These are phyloP conservation scores for Solanum pimpinellifolium DNA, from an alignment of 257 asterid genomes.

Conservation along the genomic window DNA sequence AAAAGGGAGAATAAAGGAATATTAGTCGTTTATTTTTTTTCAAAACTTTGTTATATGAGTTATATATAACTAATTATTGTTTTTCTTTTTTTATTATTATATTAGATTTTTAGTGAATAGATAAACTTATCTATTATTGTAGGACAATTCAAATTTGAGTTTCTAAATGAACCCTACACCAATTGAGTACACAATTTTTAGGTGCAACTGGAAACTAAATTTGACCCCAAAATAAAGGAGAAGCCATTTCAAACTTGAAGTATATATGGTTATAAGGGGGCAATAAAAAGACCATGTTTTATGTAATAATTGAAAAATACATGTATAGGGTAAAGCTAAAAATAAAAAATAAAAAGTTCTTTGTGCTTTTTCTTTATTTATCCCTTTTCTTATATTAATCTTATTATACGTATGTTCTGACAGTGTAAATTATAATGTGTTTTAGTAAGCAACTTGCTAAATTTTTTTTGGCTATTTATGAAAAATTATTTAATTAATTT, in stretches of 20 bases:
- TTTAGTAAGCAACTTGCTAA: not conserved
- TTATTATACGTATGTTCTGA: not conserved
- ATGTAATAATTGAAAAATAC: not conserved
- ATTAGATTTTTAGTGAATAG: not conserved
- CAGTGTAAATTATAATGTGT: not conserved
- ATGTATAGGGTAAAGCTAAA: not conserved
- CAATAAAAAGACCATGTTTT: not conserved
- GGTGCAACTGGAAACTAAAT: not conserved
- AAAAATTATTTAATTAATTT: not conserved
- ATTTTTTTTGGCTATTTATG: not conserved
- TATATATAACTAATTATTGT: not conserved
- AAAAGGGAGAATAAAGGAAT: not conserved
- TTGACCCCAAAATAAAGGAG: not conserved
- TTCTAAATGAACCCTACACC: not conserved
- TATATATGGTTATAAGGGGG: not conserved
- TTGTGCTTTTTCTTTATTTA: not conserved
- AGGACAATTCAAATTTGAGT: not conserved
- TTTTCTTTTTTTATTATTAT: not conserved
- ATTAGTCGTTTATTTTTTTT: too few species aligned
- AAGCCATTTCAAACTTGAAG: not conserved
- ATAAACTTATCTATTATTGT: not conserved
- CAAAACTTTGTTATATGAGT: not conserved
- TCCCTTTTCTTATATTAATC: not conserved
- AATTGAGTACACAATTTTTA: not conserved
- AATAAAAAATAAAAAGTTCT: not conserved